Evolutionary conservation across 345 rosid genomes (phyloP), one percentile per base, ranked within the genome.

Genomic region (Excoecaria agallocha): DNA sequence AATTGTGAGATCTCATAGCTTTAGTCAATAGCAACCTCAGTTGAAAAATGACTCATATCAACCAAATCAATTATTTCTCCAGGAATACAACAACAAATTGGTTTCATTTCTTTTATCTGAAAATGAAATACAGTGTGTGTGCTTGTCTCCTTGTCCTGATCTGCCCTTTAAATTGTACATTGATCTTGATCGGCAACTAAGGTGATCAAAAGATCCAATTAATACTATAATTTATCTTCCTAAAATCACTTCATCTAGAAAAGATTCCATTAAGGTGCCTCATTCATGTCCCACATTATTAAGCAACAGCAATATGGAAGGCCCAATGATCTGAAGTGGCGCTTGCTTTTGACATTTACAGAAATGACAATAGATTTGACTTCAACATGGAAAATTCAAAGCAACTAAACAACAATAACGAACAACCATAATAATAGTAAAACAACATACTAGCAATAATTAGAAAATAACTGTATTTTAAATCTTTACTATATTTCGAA

Each of bases 291-390:
- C 19, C 66, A 35, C 16, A 61, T 61, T 12, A 19, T 61, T 13
- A 61, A 15, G 66, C 41, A 60, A 35, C 38, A 60, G 66, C 66
- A 61, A 59, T 59, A 59, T 38, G 54, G 19, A 10, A 62, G 20
- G n/a, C 37, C 54, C 11, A 43, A 20, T 43, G 35, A 65, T 65
- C 49, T 43, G 16, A 65, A 65, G 46, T 4, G 16, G 24, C 52
- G 30, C 15, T 16, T 46, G 62, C 25, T 70, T 58, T 58, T 69
- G 51, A 63, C 19, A 48, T 51, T 51, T 70, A 48, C 71, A 49
- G 12, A 59, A 50, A 22, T 19, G 52, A 39, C 11, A 4, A 20
- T 65, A 63, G 19, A 15, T 55, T 49, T 43, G 39, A 82, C 63
- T 72, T 48, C 22, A 3, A 50, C 69, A 58, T 43, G 61, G 4